Evolutionary conservation across 2,329 filamentous ascomycete genomes (phyloP), one percentile per base, ranked within the genome.

Genomic region (Zelopaecilomyces penicillatus): DNA sequence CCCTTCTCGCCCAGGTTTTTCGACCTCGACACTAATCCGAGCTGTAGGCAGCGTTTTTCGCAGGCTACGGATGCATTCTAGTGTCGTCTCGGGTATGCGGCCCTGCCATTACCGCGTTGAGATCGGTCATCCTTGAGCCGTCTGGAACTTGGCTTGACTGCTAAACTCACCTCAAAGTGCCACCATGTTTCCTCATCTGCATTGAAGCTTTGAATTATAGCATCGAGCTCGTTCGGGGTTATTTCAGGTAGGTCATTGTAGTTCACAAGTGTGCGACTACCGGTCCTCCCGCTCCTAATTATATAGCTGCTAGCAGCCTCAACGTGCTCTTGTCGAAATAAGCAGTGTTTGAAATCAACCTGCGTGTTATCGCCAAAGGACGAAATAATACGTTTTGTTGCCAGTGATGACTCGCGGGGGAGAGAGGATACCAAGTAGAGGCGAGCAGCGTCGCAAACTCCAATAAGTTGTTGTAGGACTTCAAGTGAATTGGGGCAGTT

Each of bases 401-500:
- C 76, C 7, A 68, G 51, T 1, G 81, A 76, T 3, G 65, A 58
- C 30, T 54, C 59, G n/a, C 64, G 64, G 1, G 84, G 83, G 3
- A 87, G 67, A 45, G 65, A 66, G 19, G 73, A 65, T 27, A 79
- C 61, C 29, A 80, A 65, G 53, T 75, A 65, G 36, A 64, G 58
- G 38, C 54, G 55, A 33, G 68, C 52, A 44, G 43, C 42, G 47
- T 53, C 55, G 37, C 27, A 41, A 30, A 50, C 49, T n/a, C 35
- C 40, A 43, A 80, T 55, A 12, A 86, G 70, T 58, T 88, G 82
- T 49, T 78, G 72, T 28, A 89, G 66, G 6, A 89, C 83, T 57
- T 87, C 75, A 31, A 87, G 73, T 4, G 78, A 76, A 59, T 89
- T 89, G 27, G 80, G 75, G 50, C 81, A 80, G 60, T 89, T 90